These are phyloP conservation scores for Cytauxzoon felis DNA, from an alignment of 169 alveolate genomes.

Conservation along the genomic window DNA sequence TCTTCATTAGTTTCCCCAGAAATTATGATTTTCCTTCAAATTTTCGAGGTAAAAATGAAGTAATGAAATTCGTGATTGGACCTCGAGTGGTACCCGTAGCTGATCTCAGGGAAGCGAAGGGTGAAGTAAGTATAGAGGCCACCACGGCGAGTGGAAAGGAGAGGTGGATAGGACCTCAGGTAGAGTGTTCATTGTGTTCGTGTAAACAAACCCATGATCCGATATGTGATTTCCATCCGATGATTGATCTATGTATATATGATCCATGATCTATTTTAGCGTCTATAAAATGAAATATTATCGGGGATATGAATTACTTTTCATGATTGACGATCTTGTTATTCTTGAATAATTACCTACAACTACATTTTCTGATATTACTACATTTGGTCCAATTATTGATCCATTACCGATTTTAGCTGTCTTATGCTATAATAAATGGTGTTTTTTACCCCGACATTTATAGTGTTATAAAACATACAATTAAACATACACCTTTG, in stretches of 20 bases:
- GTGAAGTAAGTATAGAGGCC: no score
- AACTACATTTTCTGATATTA: constrained; percentile 86
- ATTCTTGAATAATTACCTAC: constrained; percentile 91
- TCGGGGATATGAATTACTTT: constrained; percentile 38
- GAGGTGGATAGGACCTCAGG: no score
- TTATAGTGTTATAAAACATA: no score
- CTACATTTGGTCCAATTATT: constrained; percentile 88
- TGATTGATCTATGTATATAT: constrained; percentile 48
- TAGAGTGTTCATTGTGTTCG: not conserved
- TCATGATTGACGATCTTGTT: constrained; percentile 79
- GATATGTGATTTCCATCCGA: constrained; percentile 58
- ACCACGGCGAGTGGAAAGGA: no score
- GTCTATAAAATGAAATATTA: not conserved
- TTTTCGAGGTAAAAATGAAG: no score
- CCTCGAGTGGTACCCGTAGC: no score
- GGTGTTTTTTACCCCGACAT: no score
- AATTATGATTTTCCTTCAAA: no score
- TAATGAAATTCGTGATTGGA: no score
- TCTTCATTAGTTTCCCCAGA: no score
- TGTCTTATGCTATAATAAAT: constrained; percentile 51
- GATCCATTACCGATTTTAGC: constrained; percentile 82
- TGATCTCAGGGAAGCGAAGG: no score
- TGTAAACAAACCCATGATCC: constrained; percentile 31
- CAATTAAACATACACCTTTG: no score
- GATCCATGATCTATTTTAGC: constrained; percentile 17